A percentile compares a stretch with the other conserved stretches of the same genome.
Evolutionary conservation across 352 stramenopile species (phyloP).

Genomic region (Pythium angustatum): DNA sequence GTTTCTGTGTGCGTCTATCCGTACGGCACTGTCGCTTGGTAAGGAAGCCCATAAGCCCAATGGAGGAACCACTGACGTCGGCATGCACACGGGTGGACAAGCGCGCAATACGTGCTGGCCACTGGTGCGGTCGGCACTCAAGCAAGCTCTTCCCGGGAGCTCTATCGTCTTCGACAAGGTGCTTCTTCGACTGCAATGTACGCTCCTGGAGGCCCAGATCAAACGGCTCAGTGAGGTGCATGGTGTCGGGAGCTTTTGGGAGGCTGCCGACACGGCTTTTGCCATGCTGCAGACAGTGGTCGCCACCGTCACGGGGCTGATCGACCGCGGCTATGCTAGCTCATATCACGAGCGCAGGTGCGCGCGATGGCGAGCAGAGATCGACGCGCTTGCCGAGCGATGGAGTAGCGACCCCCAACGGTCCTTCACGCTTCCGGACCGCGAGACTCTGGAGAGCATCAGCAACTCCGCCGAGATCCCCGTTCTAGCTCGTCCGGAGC

Average conservation of each 20-base stretch:
- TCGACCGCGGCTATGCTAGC: constrained; percentile 4
- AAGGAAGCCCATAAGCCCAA: neutral
- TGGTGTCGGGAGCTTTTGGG: neutral
- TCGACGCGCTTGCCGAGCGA: neutral
- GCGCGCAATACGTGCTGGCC: constrained; percentile 58
- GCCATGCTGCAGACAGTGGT: constrained; percentile 16
- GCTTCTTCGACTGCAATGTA: constrained; percentile 34
- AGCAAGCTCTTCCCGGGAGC: constrained; percentile 36
- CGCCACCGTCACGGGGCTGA: neutral
- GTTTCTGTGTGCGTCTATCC: constrained; percentile 41
- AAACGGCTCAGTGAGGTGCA: neutral
- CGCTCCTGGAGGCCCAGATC: constrained; percentile 1
- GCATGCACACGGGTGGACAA: constrained; percentile 44
- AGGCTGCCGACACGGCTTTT: constrained; percentile 3
- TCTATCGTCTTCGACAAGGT: constrained; percentile 40
- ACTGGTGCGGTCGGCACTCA: constrained; percentile 39
- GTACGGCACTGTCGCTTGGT: constrained; percentile 13
- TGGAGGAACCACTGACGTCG: constrained; percentile 55
- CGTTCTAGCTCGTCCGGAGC: neutral
- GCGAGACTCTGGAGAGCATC: neutral
- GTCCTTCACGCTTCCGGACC: neutral
- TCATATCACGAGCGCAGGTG: neutral
- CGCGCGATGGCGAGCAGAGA: neutral
- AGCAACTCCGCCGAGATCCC: neutral
- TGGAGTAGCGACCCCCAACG: neutral